These are phyloP conservation scores for Phylloporus sp. DNA, from an alignment of 768 basidiomycete species.

Conservation along the genomic window DNA sequence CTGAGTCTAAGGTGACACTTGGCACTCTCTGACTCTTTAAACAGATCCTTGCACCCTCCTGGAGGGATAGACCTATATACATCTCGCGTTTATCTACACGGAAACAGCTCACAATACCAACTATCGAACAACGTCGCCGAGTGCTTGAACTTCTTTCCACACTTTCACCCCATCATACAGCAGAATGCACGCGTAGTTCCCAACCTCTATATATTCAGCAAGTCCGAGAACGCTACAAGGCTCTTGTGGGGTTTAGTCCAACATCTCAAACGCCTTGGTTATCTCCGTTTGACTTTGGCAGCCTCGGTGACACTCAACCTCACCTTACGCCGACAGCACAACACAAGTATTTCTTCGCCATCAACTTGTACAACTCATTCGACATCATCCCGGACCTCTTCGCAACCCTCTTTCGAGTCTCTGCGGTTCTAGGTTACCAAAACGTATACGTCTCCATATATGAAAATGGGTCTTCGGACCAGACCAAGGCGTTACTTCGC, in stretches of 20 bases:
- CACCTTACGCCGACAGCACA: conserved; percentile 44
- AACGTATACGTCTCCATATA: conserved; percentile 99
- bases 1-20: neutral
- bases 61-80: conserved; percentile 52
- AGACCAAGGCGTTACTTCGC: conserved; percentile 93
- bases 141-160: conserved; percentile 84
- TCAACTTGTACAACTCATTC: conserved; percentile 99
- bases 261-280: conserved; percentile 60
- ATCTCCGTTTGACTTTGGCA: conserved; percentile 44
- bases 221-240: conserved; percentile 76
- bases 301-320: conserved; percentile 40
- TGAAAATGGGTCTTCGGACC: conserved; percentile 98
- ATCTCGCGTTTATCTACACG: conserved; percentile 49
- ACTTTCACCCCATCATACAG: conserved; percentile 88
- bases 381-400: conserved; percentile 97
- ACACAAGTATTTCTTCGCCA: conserved; percentile 99
- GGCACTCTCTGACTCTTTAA: neutral
- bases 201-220: conserved; percentile 86
- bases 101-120: conserved; percentile 70
- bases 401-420: conserved; percentile 90
- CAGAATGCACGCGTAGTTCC: conserved; percentile 80
- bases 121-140: conserved; percentile 76
- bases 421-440: conserved; percentile 90
- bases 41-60: conserved; percentile 36
- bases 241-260: conserved; percentile 76